Evolutionary conservation across 177 flowering plant genomes (phyloP).

Genomic region (Tripterygium wilfordii): DNA sequence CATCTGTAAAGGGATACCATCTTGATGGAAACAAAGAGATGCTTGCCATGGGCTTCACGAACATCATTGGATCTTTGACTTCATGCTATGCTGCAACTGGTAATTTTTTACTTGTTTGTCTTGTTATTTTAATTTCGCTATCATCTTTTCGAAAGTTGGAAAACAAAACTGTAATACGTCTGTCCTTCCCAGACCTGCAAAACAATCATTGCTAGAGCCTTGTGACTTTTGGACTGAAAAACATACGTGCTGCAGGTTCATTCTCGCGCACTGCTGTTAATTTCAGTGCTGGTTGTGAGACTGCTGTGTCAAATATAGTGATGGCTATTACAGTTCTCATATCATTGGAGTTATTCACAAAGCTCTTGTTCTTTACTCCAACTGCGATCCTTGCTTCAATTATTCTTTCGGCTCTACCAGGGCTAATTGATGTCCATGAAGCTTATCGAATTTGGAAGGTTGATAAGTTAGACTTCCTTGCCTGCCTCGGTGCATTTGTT

Average conservation of each 20-base stretch:
- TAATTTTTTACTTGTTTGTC: slow-evolving; percentile 11
- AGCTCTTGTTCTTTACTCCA: slow-evolving; percentile 58
- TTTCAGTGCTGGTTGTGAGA: slow-evolving; percentile 67
- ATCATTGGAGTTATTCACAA: slow-evolving; percentile 44
- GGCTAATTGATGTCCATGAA: slow-evolving; percentile 46
- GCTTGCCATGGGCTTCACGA: slow-evolving; percentile 43
- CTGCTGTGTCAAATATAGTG: slow-evolving; percentile 61
- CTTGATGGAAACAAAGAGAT: slow-evolving; percentile 46
- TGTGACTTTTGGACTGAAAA: too few species aligned
- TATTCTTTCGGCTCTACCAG: slow-evolving; percentile 51
- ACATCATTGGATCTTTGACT: slow-evolving; percentile 57
- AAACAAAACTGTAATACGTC: too few species aligned
- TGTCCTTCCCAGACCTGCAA: too few species aligned
- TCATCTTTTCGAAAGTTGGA: too few species aligned
- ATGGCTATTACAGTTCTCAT: slow-evolving; percentile 64
- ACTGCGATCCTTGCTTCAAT: slow-evolving; percentile 54
- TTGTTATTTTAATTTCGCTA: too few species aligned
- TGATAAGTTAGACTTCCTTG: slow-evolving; percentile 60
- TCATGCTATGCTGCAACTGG: slow-evolving; percentile 85
- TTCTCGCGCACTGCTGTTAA: slow-evolving; percentile 82
- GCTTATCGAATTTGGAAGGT: slow-evolving; percentile 49
- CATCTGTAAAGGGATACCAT: slow-evolving; percentile 34
- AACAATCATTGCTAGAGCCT: too few species aligned
- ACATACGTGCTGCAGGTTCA: slow-evolving; percentile 44
- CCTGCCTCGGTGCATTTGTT: slow-evolving; percentile 61